phyloP scores from a whole-genome alignment of 2,329 filamentous ascomycete genomes.

The Rachicladosporium sp. region DNA sequence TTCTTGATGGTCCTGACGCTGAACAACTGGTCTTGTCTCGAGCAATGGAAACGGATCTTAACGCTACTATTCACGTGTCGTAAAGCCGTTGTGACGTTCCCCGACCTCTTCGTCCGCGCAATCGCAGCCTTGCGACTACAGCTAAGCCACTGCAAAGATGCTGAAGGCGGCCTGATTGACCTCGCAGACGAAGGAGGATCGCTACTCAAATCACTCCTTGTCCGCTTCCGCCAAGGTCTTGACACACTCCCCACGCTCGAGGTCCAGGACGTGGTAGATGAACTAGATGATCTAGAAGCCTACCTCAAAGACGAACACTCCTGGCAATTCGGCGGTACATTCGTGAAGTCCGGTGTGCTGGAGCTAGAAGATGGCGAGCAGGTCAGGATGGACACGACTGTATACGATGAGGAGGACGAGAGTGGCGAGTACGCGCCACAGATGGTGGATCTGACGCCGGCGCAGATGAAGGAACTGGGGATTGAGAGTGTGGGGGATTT shows the following conservation, averaged over 20 bases:
- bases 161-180: slow-evolving; percentile 50
- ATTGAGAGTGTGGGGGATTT: slow-evolving; percentile 15
- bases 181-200: slow-evolving; percentile 38
- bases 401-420: slow-evolving; percentile 47
- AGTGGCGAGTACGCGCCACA: slow-evolving; percentile 52
- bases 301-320: slow-evolving; percentile 43
- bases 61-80: slow-evolving; percentile 45
- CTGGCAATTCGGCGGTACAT: slow-evolving; percentile 45
- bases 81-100: slow-evolving; percentile 35
- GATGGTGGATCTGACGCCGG: slow-evolving; percentile 42
- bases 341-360: slow-evolving; percentile 45
- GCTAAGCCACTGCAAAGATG: slow-evolving; percentile 43
- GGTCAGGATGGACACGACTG: slow-evolving; percentile 42
- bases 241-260: slow-evolving; percentile 32
- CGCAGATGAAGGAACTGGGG: slow-evolving; percentile 28
- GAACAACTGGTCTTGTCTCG: slow-evolving; percentile 53
- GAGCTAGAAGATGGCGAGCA: slow-evolving; percentile 53
- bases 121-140: slow-evolving; percentile 40
- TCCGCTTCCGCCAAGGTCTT: slow-evolving; percentile 39
- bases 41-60: slow-evolving; percentile 53
- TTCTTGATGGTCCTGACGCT: slow-evolving; percentile 52
- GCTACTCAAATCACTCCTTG: slow-evolving; percentile 41
- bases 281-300: slow-evolving; percentile 42
- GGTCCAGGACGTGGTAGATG: slow-evolving; percentile 34
- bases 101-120: slow-evolving; percentile 40